These are phyloP conservation scores for Cocos nucifera DNA, from an alignment of 176 grass and related monocot genomes.

Conservation along the genomic window DNA sequence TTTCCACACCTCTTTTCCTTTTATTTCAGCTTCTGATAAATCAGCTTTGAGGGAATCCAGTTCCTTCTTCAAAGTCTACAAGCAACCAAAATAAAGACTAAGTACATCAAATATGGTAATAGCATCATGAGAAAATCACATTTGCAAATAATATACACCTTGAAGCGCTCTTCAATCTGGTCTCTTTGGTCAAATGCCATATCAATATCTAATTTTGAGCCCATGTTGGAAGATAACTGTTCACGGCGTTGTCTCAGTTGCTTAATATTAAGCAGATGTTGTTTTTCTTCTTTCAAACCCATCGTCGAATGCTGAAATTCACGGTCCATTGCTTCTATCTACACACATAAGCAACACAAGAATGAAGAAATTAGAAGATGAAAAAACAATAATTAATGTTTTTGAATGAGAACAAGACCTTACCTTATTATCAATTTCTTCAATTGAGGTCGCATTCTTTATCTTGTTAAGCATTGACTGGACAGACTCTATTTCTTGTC, in stretches of 20 bases:
- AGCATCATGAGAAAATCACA: constrained; percentile 13
- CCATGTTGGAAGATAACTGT: constrained; percentile 49
- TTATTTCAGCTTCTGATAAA: constrained; percentile 53
- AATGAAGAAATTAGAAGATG: constrained; percentile 4
- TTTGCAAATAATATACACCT: constrained; percentile 29
- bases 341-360: constrained; percentile 17
- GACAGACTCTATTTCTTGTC: constrained; percentile 44
- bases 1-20: constrained; percentile 44
- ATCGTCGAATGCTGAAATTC: constrained; percentile 75
- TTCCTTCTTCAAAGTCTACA: constrained; percentile 79
- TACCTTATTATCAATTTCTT: constrained; percentile 88
- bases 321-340: constrained; percentile 67
- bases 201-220: constrained; percentile 59
- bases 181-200: constrained; percentile 77
- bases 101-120: constrained; percentile 14
- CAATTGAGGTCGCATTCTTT: constrained; percentile 76
- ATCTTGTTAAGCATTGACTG: constrained; percentile 63
- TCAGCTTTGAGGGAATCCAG: constrained; percentile 54
- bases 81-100: constrained; percentile 11
- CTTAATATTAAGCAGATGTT: constrained; percentile 78
- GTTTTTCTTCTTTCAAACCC: constrained; percentile 71
- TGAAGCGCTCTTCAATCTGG: constrained; percentile 59
- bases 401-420: background rate
- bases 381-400: background rate
- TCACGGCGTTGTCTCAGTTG: constrained; percentile 69